Evolutionary conservation across 2,329 filamentous ascomycete genomes (phyloP), one percentile per base, ranked within the genome.

Genomic region (Cercospora sp.): DNA sequence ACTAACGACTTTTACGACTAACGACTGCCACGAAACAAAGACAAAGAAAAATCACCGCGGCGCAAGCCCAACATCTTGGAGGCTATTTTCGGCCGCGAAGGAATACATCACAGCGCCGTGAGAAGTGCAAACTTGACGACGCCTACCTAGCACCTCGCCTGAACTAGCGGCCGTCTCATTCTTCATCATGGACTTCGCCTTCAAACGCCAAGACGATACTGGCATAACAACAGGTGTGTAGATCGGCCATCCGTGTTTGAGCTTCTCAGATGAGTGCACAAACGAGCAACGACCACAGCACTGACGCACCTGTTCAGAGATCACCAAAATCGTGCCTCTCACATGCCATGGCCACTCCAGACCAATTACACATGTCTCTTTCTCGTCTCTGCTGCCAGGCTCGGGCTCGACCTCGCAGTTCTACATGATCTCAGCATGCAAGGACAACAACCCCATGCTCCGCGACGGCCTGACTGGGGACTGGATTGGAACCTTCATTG

Each of bases 371-470:
- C 94, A 97, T 80, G 87, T 97, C 76, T 91, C 89, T 80, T 97
- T 97, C 82, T 97, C 94, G 26, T 88, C 90, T 12, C 85, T 94
- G 13, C 88, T 93, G 71, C 60, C 73, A 28, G 70, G 69, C 65
- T 69, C 73, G 61, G 67, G 70, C 28, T 61, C 75, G 18, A 69
- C 74, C 10, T 72, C 76, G 7, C 76, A 78, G 66, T 97, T 95
- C 81, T 97, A 95, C 80, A 86, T 97, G 77, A 94, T 97, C 72
- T 97, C 94, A 28, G 93, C 94, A 73, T 75, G 68, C 68, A 65
- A 80, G 94, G 95, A 99, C 84, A 94, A 94, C 77, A 98, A 98
- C 79, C 95, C 95, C 61, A 98, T 98, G 94, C 90, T 99, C 74
- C 92, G 95, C 73, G 93, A 98, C 82, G 95, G 95, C 71, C 87